Base-by-base conservation (phyloP, 805 yeast species). In the Kurtzmaniella cleridarum region DNA sequence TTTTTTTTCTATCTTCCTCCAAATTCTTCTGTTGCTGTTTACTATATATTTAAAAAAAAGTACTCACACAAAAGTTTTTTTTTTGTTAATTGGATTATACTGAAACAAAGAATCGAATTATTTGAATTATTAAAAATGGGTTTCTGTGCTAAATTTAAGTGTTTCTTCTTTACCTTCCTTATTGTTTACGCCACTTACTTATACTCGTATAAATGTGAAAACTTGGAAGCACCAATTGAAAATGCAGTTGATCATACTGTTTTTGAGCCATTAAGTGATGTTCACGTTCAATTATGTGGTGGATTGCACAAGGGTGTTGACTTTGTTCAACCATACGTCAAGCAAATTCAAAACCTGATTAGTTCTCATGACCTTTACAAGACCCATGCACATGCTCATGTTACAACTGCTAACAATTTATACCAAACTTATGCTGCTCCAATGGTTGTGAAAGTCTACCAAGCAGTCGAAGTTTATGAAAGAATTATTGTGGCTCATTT, bases 161-260 rank as follows among this genome's bases (percentile, higher is more conserved):
- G 38, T 35, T 46, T 51, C 36, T 28, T 59, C 30, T 40, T 55
- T 34, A 44, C 60, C 26, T 43, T 59, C 36, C 39, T 62, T 32
- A 50, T 58, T 24, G 45, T 64, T 34, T 69, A 69, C 49, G 46
- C 59, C 27, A 44, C 59, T 30, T 69, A 69, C 55, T 63, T 69
- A 45, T 54, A 52, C 48, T 50, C 59, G 27, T 67, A 65, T 56
- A 68, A 68, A 51, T 69, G 74, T 50, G 56, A 51, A 34, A 43
- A 54, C 27, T 51, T 59, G 45, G 59, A 57, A 48, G 35, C 57
- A 10, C 45, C 57, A 5, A 54, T 65, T 42, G 57, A 58, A 39
- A 58, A 55, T 44, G 59, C 55, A 12, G 55, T 56, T 39, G 50
- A 59, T 33, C 7, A 8, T 20, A 40, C 49, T 11, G 53, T 64